Percentiles rank a stretch among this genome's conserved stretches.
These are phyloP conservation scores for Nakazawaea peltata DNA, from an alignment of 805 yeast species.

Conservation along the genomic window DNA sequence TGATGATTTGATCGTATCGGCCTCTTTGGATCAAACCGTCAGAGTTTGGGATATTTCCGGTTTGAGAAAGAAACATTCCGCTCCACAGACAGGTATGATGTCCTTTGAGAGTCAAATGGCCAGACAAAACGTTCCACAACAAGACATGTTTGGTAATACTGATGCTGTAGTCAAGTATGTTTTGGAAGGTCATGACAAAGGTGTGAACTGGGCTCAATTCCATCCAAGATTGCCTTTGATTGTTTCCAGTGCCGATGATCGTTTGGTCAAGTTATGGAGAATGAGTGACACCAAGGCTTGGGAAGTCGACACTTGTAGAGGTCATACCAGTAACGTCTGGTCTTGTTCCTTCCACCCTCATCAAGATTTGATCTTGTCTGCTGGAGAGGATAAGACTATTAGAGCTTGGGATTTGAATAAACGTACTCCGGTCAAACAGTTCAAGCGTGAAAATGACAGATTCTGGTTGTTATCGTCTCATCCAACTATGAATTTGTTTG, in stretches of 20 bases:
- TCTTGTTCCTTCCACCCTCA: slow-evolving; percentile 89
- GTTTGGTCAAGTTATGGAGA: slow-evolving; percentile 93
- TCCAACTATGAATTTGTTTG: slow-evolving; percentile 86
- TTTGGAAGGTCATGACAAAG: slow-evolving; percentile 96
- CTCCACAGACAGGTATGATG: slow-evolving; percentile 37
- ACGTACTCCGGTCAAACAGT: slow-evolving; percentile 88
- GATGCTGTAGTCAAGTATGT: slow-evolving; percentile 94
- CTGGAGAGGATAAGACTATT: slow-evolving; percentile 92
- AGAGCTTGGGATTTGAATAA: slow-evolving; percentile 96
- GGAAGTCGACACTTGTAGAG: slow-evolving; percentile 98
- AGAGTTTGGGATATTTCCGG: slow-evolving; percentile 98
- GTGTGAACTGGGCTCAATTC: slow-evolving; percentile 98
- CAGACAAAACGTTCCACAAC: slow-evolving; percentile 67
- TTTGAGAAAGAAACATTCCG: slow-evolving; percentile 89
- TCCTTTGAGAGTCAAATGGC: slow-evolving; percentile 45
- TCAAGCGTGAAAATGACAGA: slow-evolving; percentile 88
- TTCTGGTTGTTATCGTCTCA: slow-evolving; percentile 91
- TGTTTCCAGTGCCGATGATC: slow-evolving; percentile 93
- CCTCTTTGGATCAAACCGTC: slow-evolving; percentile 96
- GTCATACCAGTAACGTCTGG: slow-evolving; percentile 91
- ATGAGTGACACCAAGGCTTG: slow-evolving; percentile 97
- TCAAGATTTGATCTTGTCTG: slow-evolving; percentile 86
- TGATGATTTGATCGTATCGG: slow-evolving; percentile 90
- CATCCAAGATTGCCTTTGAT: slow-evolving; percentile 94
- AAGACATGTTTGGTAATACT: slow-evolving; percentile 89